Conservation (phyloP, 257 asterid species). For the Henckelia pumila region DNA sequence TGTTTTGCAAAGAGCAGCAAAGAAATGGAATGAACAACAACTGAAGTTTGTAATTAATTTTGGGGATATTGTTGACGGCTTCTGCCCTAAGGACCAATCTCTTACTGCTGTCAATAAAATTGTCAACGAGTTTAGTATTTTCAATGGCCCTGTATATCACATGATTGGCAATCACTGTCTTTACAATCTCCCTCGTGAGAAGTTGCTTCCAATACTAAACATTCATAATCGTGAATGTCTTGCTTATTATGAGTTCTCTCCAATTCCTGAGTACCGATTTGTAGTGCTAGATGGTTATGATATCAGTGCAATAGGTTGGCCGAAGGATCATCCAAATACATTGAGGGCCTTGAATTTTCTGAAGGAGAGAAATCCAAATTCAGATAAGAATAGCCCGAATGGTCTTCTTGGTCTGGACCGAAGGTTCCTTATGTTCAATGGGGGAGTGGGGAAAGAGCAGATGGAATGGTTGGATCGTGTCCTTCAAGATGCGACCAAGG, state of each 20-base stretch:
- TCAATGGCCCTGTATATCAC: conserved; percentile 73
- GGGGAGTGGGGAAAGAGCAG: conserved; percentile 84
- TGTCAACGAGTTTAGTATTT: conserved; percentile 43
- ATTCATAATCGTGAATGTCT: conserved; percentile 38
- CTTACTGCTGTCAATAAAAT: conserved; percentile 49
- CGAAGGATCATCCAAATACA: conserved; percentile 66
- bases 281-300: conserved; percentile 87
- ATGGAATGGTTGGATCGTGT: conserved; percentile 74
- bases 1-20: conserved; percentile 74
- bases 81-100: conserved; percentile 82
- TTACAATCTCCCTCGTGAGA: conserved; percentile 88
- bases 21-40: conserved; percentile 50
- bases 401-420: conserved; percentile 72
- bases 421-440: conserved; percentile 86
- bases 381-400: conserved; percentile 81
- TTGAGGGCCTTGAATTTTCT: conserved; percentile 55
- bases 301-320: conserved; percentile 88
- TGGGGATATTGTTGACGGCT: conserved; percentile 87
- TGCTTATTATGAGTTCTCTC: conserved; percentile 90
- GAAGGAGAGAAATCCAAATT: conserved; percentile 68
- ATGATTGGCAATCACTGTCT: conserved; percentile 97
- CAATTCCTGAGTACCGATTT: conserved; percentile 67
- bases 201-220: conserved; percentile 65
- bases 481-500: conserved; percentile 56
- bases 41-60: conserved; percentile 62